Percentiles rank a stretch among this genome's conserved stretches.
Conservation (phyloP, 106 monocot species). For the Alisma plantagoaquatica region DNA sequence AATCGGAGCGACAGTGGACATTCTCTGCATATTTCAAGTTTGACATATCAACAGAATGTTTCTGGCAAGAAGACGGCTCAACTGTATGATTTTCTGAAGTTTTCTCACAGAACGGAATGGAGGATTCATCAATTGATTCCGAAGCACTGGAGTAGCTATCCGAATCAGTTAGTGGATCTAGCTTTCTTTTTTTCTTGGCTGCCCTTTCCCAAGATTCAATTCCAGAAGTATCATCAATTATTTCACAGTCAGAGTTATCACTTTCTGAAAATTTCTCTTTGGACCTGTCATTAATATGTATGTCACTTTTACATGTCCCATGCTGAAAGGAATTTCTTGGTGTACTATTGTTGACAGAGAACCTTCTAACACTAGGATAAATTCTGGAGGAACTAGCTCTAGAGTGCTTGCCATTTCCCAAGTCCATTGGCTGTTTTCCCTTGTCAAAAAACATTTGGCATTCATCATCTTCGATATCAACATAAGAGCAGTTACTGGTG, state of each 20-base stretch:
- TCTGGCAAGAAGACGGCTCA: background rate
- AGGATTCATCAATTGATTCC: slow-evolving; percentile 22
- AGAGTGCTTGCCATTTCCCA: background rate
- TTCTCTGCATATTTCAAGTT: background rate
- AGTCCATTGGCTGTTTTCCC: slow-evolving; percentile 4
- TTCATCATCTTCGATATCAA: slow-evolving; percentile 6
- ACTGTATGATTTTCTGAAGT: slow-evolving; percentile 1
- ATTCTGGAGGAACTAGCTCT: slow-evolving; percentile 1
- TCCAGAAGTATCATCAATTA: slow-evolving; percentile 58
- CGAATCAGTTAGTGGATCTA: background rate
- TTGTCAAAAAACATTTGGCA: slow-evolving; percentile 12
- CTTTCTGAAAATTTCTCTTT: slow-evolving; percentile 20
- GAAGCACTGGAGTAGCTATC: slow-evolving; percentile 15
- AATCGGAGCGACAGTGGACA: no score
- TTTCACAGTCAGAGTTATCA: slow-evolving; percentile 79
- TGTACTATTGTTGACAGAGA: slow-evolving; percentile 9
- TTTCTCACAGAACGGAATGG: slow-evolving; percentile 5
- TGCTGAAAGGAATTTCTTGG: background rate
- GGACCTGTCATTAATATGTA: slow-evolving; percentile 2
- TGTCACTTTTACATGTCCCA: slow-evolving; percentile 16
- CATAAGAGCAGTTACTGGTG: background rate
- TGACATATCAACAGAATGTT: slow-evolving; percentile 1
- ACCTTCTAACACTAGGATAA: slow-evolving; percentile 42
- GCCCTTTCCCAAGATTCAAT: slow-evolving; percentile 79
- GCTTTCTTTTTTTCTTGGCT: slow-evolving; percentile 24